phyloP scores from a whole-genome alignment of 2,329 filamentous ascomycete species.

The Penicillium sp. region DNA sequence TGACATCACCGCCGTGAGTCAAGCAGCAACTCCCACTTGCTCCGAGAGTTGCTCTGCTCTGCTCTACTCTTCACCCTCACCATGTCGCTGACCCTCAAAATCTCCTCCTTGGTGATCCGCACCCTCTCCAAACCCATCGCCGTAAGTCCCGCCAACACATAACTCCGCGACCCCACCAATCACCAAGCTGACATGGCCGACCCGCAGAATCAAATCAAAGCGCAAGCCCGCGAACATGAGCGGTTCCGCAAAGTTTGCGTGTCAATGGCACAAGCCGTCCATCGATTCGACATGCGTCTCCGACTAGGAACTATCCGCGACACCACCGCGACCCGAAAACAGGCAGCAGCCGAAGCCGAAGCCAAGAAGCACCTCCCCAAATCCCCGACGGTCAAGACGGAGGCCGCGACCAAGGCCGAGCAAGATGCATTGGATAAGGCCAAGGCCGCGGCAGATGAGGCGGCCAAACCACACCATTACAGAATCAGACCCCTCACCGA shows the following conservation, averaged over 20 bases:
- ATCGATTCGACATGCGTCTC: conserved; percentile 70
- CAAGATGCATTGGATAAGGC: conserved; percentile 53
- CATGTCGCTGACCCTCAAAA: conserved; percentile 70
- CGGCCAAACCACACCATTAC: conserved; percentile 54
- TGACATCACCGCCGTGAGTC: conserved; percentile 20
- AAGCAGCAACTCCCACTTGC: conserved; percentile 10
- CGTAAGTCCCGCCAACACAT: conserved; percentile 46
- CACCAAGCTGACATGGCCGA: conserved; percentile 25
- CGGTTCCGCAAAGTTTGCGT: conserved; percentile 66
- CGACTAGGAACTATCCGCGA: conserved; percentile 68
- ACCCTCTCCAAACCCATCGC: conserved; percentile 71
- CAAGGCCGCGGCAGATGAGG: conserved; percentile 49
- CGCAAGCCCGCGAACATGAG: conserved; percentile 70
- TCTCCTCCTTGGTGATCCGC: conserved; percentile 66
- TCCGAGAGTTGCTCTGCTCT: too few relatives aligned
- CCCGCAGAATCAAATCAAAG: conserved; percentile 68
- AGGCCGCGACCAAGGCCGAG: conserved; percentile 62
- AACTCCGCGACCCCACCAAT: neutral
- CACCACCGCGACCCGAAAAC: conserved; percentile 54
- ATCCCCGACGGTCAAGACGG: conserved; percentile 65
- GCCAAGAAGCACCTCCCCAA: conserved; percentile 58
- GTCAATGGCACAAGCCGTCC: conserved; percentile 65
- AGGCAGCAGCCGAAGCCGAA: conserved; percentile 57
- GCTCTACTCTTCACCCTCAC: conserved; percentile 11
- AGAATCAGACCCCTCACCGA: conserved; percentile 68